phyloP scores from a whole-genome alignment of 306 rosid species.

The Lathyrus oleraceus region DNA sequence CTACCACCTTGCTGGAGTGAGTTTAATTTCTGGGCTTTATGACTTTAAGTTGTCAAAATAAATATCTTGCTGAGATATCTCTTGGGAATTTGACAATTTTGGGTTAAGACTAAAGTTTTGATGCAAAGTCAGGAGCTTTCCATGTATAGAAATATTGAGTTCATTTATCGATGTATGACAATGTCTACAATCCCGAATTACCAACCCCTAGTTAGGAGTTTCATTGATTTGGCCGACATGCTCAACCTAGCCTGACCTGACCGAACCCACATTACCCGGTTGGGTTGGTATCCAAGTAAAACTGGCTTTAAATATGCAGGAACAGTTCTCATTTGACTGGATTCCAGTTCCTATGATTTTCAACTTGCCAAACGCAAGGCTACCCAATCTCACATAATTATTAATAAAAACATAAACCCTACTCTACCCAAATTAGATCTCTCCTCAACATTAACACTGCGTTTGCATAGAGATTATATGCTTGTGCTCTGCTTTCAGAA shows the following conservation, averaged over 20 bases:
- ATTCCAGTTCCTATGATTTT: not conserved
- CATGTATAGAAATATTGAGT: not conserved
- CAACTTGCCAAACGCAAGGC: not conserved
- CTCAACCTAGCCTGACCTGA: not conserved
- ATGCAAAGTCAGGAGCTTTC: not conserved
- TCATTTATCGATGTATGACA: not conserved
- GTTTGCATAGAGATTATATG: not conserved
- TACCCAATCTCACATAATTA: not conserved
- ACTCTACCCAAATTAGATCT: not conserved
- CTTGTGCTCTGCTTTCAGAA: not conserved
- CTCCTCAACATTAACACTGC: not conserved
- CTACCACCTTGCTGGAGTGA: not conserved
- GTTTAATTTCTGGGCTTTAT: not conserved
- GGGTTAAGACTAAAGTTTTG: not conserved
- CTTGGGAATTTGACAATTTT: not conserved
- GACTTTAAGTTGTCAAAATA: not conserved
- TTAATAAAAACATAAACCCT: not conserved
- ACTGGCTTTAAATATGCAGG: not conserved
- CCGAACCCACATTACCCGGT: not conserved
- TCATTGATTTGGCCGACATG: not conserved
- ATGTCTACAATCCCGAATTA: conserved; percentile 6
- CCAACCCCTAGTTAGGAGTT: not conserved
- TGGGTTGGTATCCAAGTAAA: not conserved
- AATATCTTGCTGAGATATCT: not conserved
- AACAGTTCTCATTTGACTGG: not conserved